phyloP scores from a whole-genome alignment of 176 grass and related monocot genomes.

The Neostapfia colusana region DNA sequence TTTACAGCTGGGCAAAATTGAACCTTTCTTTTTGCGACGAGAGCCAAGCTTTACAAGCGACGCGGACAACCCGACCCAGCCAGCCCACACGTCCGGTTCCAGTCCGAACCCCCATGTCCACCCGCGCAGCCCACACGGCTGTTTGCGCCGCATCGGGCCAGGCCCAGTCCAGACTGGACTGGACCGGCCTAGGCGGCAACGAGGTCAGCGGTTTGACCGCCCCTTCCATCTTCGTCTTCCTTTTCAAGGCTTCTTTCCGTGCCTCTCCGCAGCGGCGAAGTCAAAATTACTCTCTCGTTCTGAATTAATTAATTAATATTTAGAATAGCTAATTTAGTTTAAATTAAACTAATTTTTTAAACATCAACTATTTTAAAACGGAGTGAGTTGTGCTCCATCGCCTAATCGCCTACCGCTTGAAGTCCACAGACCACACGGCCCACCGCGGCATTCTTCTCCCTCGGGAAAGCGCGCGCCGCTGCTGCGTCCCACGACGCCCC shows the following conservation, averaged over 20 bases:
- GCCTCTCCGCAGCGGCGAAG: background rate
- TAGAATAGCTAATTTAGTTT: no score
- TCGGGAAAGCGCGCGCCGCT: conserved; percentile 18
- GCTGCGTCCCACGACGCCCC: background rate
- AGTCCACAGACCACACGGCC: background rate
- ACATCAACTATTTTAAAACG: no score
- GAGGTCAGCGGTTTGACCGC: conserved; percentile 39
- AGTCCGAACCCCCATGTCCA: background rate
- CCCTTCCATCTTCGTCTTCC: background rate
- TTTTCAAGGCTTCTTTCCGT: background rate
- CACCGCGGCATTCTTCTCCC: background rate
- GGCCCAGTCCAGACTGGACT: background rate
- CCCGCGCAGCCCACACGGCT: background rate
- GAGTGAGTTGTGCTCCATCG: no score
- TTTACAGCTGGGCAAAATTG: no score
- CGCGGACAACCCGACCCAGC: background rate
- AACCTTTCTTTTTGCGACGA: no score
- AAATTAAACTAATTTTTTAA: no score
- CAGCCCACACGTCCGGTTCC: background rate
- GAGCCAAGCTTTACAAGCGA: no score
- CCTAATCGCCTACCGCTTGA: no score
- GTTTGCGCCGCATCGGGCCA: background rate
- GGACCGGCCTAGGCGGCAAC: background rate
- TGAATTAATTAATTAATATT: no score
- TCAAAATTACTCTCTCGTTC: no score